A percentile compares a stretch with the other conserved stretches of the same genome.
phyloP scores from a whole-genome alignment of 2,329 filamentous ascomycete species.

The Diaporthe vexans region DNA sequence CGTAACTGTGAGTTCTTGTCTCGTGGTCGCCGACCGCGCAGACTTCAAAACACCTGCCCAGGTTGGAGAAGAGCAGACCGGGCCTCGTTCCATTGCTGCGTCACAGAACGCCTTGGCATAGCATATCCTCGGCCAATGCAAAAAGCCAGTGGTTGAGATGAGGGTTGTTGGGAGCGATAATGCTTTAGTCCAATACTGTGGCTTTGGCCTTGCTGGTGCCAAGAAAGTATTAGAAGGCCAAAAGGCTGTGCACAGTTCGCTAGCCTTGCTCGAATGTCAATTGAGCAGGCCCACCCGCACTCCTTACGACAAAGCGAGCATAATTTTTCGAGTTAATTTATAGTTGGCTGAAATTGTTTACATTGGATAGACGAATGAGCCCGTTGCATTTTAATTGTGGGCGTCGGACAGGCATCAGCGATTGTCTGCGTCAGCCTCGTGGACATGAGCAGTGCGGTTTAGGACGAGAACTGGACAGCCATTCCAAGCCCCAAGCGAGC shows the following conservation, averaged over 20 bases:
- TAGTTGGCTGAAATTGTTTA: too few relatives aligned
- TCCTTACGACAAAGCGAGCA: too few relatives aligned
- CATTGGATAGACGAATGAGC: neutral
- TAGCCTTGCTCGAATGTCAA: slow-evolving; percentile 1
- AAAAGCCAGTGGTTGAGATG: neutral
- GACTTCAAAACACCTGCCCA: neutral
- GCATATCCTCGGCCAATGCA: too few relatives aligned
- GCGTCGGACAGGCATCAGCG: neutral
- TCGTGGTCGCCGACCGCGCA: neutral
- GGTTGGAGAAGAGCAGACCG: neutral
- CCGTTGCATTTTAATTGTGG: neutral
- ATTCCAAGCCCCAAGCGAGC: neutral
- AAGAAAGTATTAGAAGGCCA: neutral
- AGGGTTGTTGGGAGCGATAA: neutral
- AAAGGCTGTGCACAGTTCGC: neutral
- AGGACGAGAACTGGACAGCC: neutral
- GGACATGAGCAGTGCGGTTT: neutral
- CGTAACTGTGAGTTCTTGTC: neutral
- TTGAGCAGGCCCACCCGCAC: neutral
- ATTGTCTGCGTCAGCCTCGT: neutral
- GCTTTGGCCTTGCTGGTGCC: neutral
- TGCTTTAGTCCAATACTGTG: too few relatives aligned
- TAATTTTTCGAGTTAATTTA: too few relatives aligned
- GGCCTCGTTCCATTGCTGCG: neutral
- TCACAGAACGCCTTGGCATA: neutral